Evolutionary conservation across 768 basidiomycete genomes (phyloP).

Genomic region (Macrolepiota dolichaula): DNA sequence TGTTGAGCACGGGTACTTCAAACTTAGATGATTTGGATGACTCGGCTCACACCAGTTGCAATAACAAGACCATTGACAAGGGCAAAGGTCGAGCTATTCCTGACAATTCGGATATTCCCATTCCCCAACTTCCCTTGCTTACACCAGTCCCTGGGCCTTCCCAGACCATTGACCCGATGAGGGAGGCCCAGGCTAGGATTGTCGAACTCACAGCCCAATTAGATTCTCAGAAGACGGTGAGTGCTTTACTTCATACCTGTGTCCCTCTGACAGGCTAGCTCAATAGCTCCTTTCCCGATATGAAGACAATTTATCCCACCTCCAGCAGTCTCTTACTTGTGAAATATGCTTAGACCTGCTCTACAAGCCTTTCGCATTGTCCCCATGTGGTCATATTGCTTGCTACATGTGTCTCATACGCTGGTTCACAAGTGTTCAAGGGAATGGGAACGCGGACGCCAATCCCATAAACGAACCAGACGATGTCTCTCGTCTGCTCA

Average conservation of each 20-base stretch:
- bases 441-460: conserved; percentile 14
- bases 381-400: conserved; percentile 73
- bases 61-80: conserved; percentile 29
- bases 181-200: conserved; percentile 11
- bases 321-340: conserved; percentile 67
- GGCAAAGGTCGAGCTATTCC: conserved; percentile 36
- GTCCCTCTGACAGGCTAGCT: background rate
- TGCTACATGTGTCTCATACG: conserved; percentile 70
- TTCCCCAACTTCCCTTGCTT: conserved; percentile 5
- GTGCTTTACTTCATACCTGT: conserved; percentile 7
- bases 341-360: conserved; percentile 79
- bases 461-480: conserved; percentile 21
- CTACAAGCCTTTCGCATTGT: conserved; percentile 68
- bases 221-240: conserved; percentile 5
- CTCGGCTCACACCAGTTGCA: background rate
- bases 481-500: conserved; percentile 28
- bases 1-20: conserved; percentile 18
- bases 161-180: conserved; percentile 16
- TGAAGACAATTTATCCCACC: conserved; percentile 45
- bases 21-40: background rate
- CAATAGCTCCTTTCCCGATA: conserved; percentile 49
- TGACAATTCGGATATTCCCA: conserved; percentile 14
- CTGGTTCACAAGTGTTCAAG: conserved; percentile 62
- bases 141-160: conserved; percentile 6
- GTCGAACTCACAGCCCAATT: conserved; percentile 4